Evolutionary conservation across 2,329 filamentous ascomycete species (phyloP), one percentile per base, ranked within the genome.

Genomic region (Metarhizium anisopliae): DNA sequence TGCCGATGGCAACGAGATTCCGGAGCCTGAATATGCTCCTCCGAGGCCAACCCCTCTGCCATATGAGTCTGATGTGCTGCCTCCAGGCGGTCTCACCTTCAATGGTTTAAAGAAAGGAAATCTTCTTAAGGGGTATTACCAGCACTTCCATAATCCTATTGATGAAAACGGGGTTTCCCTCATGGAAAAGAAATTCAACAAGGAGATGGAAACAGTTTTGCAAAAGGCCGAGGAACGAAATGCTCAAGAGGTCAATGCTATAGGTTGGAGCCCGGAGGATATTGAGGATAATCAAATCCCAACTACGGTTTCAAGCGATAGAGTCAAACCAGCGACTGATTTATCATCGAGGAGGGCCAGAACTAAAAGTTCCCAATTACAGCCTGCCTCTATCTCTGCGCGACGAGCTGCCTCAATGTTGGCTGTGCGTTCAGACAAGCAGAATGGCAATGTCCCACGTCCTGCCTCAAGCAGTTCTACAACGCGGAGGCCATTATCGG

Each of bases 11-110:
- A 83, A 89, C 49, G 84, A 85, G 30, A 91, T 96, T 53, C 83
- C 93, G 30, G 92, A 96, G 55, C 83, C 93, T 58, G 94, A 97
- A 75, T 96, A 95, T 69, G 91, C 90, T 68, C 90, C 93, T 6
- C 90, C 90, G 0, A 85, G 78, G 58, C 80, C 85, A 1, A 80
- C 79, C 61, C 78, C 83, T n/a, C 73, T 83, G 11, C 81, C 82
- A 0, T 89, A 89, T 64, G 77, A 86, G 62, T 87, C 86, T 20
- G 86, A 90, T 54, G 78, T 87, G 56, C 83, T 87, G 59, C 83
- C 84, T 4, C 72, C 77, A 50, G 77, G 74, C 1, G 76, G 74
- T 50, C 69, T 85, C 42, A 83, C 77, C 1, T 80, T 84, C 52
- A 75, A 83, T 8, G 77, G 76, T 0, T 69, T 87, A 20, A 83